These are phyloP conservation scores for Evansstolkia leycettana DNA, from an alignment of 495 filamentous ascomycete species.

Conservation along the genomic window DNA sequence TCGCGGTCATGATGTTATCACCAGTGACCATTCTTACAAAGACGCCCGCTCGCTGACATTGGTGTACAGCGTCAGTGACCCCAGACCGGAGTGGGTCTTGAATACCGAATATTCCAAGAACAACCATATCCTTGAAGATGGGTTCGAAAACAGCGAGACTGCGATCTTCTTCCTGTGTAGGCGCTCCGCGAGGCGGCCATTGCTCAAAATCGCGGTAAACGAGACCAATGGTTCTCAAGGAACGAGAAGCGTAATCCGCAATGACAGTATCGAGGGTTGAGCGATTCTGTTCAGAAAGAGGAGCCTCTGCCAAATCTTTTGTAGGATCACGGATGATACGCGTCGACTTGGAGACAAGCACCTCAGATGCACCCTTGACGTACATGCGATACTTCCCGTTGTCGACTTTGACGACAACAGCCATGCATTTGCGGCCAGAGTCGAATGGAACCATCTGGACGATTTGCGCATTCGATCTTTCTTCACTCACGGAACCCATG, in stretches of 20 bases:
- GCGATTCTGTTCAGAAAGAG: slow-evolving; percentile 45
- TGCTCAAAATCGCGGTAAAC: slow-evolving; percentile 79
- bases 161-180: slow-evolving; percentile 53
- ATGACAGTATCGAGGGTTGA: slow-evolving; percentile 54
- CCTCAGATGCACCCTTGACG: slow-evolving; percentile 86
- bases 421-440: slow-evolving; percentile 83
- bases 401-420: slow-evolving; percentile 53
- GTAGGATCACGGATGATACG: slow-evolving; percentile 63
- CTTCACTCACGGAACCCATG: slow-evolving; percentile 57
- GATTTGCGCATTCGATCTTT: slow-evolving; percentile 55
- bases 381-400: slow-evolving; percentile 60
- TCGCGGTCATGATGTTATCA: slow-evolving; percentile 76
- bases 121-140: slow-evolving; percentile 65
- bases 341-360: slow-evolving; percentile 61
- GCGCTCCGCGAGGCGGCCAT: slow-evolving; percentile 68
- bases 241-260: slow-evolving; percentile 64
- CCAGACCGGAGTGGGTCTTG: slow-evolving; percentile 75
- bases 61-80: slow-evolving; percentile 62
- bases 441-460: slow-evolving; percentile 77
- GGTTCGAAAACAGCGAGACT: slow-evolving; percentile 66
- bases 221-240: slow-evolving; percentile 77
- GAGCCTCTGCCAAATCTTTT: slow-evolving; percentile 36
- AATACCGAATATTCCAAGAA: slow-evolving; percentile 72
- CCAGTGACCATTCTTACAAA: slow-evolving; percentile 87
- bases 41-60: slow-evolving; percentile 68